A percentile compares a stretch with the other conserved stretches of the same genome.
phyloP scores from a whole-genome alignment of 2,329 filamentous ascomycete species.

The Esteya vermicola region DNA sequence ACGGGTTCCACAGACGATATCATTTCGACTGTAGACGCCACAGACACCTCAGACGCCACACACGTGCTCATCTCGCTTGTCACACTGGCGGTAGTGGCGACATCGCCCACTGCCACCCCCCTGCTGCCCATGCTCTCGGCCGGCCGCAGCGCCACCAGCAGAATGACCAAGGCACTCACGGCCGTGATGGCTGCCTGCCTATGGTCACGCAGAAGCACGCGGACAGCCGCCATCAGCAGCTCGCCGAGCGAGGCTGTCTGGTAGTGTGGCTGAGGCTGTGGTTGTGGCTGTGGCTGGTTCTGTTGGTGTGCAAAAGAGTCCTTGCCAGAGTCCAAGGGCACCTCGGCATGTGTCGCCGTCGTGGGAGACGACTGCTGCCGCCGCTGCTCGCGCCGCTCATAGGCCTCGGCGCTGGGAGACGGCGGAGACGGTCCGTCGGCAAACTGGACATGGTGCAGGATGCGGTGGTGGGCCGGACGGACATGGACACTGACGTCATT shows the following conservation, averaged over 20 bases:
- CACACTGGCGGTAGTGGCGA: background rate
- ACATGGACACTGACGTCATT: no score
- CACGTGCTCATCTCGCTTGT: background rate
- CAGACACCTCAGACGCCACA: no score
- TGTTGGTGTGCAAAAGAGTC: background rate
- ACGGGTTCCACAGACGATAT: no score
- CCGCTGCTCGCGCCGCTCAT: slow-evolving; percentile 17
- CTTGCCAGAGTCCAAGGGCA: no score
- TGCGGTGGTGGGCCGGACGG: background rate
- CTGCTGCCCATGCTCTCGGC: slow-evolving; percentile 11
- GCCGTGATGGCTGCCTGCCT: slow-evolving; percentile 45
- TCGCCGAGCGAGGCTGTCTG: slow-evolving; percentile 36
- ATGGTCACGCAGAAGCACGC: slow-evolving; percentile 39
- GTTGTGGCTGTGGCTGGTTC: no score
- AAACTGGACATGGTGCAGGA: slow-evolving; percentile 6
- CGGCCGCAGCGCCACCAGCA: slow-evolving; percentile 28
- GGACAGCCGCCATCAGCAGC: slow-evolving; percentile 36
- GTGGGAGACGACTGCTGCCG: slow-evolving; percentile 5
- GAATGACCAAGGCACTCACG: slow-evolving; percentile 36
- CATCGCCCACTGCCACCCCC: background rate
- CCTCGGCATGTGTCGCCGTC: background rate
- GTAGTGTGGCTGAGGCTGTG: slow-evolving; percentile 12
- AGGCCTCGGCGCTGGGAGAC: slow-evolving; percentile 15
- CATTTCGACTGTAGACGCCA: no score
- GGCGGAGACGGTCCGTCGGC: slow-evolving; percentile 14